Percentiles rank a stretch among this genome's conserved stretches.
phyloP scores from a whole-genome alignment of 495 filamentous ascomycete genomes.

The Neurospora tetrasperma region DNA sequence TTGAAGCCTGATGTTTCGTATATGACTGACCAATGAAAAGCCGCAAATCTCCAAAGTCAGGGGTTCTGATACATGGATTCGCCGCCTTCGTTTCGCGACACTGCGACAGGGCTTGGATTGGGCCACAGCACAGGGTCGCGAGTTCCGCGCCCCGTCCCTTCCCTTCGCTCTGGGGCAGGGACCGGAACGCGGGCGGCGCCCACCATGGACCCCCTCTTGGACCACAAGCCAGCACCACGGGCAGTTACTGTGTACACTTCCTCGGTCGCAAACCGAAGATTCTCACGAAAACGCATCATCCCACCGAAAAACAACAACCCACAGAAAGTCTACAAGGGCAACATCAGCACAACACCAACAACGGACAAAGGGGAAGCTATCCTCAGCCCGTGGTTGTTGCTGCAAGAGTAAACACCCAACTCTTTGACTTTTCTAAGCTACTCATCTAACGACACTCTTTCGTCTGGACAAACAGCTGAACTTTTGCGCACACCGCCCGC shows the following conservation, averaged over 20 bases:
- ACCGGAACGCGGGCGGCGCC: not conserved
- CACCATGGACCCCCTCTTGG: not conserved
- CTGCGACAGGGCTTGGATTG: slow-evolving; percentile 4
- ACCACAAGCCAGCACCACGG: not conserved
- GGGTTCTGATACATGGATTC: slow-evolving; percentile 14
- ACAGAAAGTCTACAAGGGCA: not conserved
- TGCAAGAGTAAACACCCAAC: not conserved
- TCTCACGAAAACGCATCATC: not conserved
- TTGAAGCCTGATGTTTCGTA: not conserved
- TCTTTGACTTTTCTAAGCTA: not conserved
- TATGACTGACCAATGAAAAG: not conserved
- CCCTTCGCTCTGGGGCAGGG: not conserved
- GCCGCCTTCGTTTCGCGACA: slow-evolving; percentile 10
- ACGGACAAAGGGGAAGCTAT: not conserved
- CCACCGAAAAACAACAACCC: not conserved
- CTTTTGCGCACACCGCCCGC: not conserved
- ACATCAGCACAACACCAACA: not conserved
- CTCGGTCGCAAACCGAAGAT: not conserved
- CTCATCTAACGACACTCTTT: not conserved
- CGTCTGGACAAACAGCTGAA: not conserved
- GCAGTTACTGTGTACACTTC: no score
- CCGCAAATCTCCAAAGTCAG: not conserved
- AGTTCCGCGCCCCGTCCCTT: not conserved
- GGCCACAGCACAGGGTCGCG: not conserved
- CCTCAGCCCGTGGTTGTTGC: not conserved